Evolutionary conservation across 257 asterid species (phyloP), one percentile per base, ranked within the genome.

Genomic region (Ballota nigra): DNA sequence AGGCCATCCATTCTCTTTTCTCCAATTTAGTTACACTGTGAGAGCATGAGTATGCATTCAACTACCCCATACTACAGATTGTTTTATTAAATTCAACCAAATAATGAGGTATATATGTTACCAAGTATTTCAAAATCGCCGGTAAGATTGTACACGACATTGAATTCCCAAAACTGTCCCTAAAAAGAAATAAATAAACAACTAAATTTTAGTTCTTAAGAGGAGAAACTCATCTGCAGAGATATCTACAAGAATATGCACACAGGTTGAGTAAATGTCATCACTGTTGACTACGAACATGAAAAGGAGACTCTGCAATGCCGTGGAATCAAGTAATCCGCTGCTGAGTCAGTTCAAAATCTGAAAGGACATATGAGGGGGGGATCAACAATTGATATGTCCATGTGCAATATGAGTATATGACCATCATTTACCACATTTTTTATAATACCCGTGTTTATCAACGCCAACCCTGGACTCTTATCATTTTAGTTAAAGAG

Each of bases 191-290:
- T 60, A 51, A 36, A 67, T 18, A 78, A 71, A 77, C 80, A 83
- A 78, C 85, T 62, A 78, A 68, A 63, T 79, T 79, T 79, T 84
- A 89, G 85, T 84, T 86, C 90, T 79, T 87, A 84, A 86, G 95
- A 80, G 96, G 78, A 87, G 91, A 86, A 81, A 91, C 97, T 91
- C 97, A 91, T 86, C 97, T 91, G 97, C 96, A 78, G 78, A 77
- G 79, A 82, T 81, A 83, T 89, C 91, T 87, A 87, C 91, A 85
- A 79, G 82, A 76, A 82, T 57, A 80, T 71, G 85, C 83, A 80
- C 84, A 69, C 36, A 66, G 69, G 65, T 47, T 74, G 76, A 77
- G 74, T 70, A 65, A 49, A 68, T 59, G 75, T 47, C 77, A 22
- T 70, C 73, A 66, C 72, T 74, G 75, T 72, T 60, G 69, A 78